Evolutionary conservation across 2,329 filamentous ascomycete species (phyloP).

Genomic region (Penicillium sp.): DNA sequence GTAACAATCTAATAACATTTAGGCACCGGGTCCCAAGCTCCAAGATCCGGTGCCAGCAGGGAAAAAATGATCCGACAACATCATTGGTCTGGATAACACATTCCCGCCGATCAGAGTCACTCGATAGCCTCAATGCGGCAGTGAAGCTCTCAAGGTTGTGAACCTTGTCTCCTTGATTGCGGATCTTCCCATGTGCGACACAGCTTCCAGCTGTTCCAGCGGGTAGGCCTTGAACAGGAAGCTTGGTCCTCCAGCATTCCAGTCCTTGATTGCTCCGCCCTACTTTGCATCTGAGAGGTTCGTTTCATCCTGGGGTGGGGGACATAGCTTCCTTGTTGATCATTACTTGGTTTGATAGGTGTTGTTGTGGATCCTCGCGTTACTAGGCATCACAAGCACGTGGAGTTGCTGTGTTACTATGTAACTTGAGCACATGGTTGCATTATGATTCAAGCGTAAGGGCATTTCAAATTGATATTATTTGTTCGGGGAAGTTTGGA

Average conservation of each 20-base stretch:
- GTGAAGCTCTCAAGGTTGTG: neutral
- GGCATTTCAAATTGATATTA: neutral
- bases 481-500: neutral
- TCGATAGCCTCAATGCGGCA: neutral
- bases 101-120: conserved; percentile 1
- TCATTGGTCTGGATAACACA: neutral
- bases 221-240: neutral
- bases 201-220: neutral
- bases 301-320: neutral
- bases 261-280: neutral
- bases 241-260: neutral
- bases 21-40: neutral
- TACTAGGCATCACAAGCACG: neutral
- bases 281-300: neutral
- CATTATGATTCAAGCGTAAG: neutral
- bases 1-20: neutral
- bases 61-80: neutral
- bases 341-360: neutral
- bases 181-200: neutral
- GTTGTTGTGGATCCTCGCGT: neutral
- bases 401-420: neutral
- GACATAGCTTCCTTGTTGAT: neutral
- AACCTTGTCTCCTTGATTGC: neutral
- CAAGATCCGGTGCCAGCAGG: neutral
- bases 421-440: neutral